Evolutionary conservation across 1,139 yeast species (phyloP).

Genomic region (Nakaseomyces glabratus): DNA sequence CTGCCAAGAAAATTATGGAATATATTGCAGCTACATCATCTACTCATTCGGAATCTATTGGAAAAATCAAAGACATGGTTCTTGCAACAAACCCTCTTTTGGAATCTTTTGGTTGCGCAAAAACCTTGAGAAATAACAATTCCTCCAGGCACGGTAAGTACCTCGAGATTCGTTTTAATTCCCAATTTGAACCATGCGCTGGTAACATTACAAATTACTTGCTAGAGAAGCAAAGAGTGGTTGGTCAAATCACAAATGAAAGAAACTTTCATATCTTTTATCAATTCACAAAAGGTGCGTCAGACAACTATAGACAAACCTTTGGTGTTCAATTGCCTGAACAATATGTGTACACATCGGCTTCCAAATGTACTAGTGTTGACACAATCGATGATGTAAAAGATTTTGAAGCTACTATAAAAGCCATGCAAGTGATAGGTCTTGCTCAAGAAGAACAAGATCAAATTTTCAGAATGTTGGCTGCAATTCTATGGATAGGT

Average conservation of each 20-base stretch:
- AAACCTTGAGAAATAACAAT: constrained; percentile 90
- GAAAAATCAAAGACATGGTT: constrained; percentile 92
- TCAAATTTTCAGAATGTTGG: constrained; percentile 73
- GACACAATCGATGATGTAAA: constrained; percentile 75
- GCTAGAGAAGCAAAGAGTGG: constrained; percentile 91
- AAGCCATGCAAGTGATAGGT: constrained; percentile 86
- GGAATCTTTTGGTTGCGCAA: constrained; percentile 99
- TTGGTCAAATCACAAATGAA: constrained; percentile 86
- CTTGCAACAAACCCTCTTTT: constrained; percentile 93
- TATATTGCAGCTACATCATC: constrained; percentile 83
- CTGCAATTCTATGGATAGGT: constrained; percentile 91
- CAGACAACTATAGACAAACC: constrained; percentile 69
- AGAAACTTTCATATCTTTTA: constrained; percentile 96
- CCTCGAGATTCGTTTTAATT: constrained; percentile 80
- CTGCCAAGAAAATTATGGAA: constrained; percentile 98
- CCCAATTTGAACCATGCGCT: constrained; percentile 78
- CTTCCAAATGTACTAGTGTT: constrained; percentile 77
- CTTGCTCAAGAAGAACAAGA: constrained; percentile 77
- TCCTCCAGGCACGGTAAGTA: constrained; percentile 99
- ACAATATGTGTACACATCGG: constrained; percentile 80
- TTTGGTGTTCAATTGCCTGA: constrained; percentile 94
- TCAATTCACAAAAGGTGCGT: constrained; percentile 88
- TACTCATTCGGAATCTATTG: constrained; percentile 52
- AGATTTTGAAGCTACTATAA: constrained; percentile 72
- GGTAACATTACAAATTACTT: constrained; percentile 94